Base-by-base conservation (phyloP, 352 stramenopile species). In the Phytophthora litchii region DNA sequence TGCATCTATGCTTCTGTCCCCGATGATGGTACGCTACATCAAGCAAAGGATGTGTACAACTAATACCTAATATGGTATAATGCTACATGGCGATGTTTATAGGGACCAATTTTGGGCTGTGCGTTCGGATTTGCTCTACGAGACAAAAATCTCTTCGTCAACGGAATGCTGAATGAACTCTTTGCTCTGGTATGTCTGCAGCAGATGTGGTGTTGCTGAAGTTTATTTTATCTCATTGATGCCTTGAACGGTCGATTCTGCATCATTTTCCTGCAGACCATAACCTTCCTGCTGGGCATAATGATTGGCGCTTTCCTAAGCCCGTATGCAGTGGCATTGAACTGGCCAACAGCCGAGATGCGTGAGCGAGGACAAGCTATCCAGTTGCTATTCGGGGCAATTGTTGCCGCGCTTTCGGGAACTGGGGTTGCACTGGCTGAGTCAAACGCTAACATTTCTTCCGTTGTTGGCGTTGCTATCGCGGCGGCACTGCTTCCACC, bases 401-500 rank as follows among this genome's bases (percentile, higher is more conserved):
- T 93, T 36, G 83, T 95, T 31, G 86, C 86, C 1, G 83, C 86
- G 9, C 58, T 92, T 9, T 93, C 84, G 0, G 86, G 86, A 29
- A 81, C 83, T 3, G 86, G 83, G 14, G 85, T 92, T 31, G 86
- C 85, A 17, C 59, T 95, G 5, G 84, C 86, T 25, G 86, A 95
- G 59, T 94, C 82, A 9, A 95, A 94, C 50, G 80, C 79, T 52
- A 95, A 95, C 51, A 92, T 95, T 46, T 94, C 85, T 25, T 95
- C 86, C 0, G 86, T 95, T n/a, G 86, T 95, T n/a, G 86, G 86
- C 36, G 91, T 82, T 19, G 86, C 84, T n/a, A 95, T 95, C 42
- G 86, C 86, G 8, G 86, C 86, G 10, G 82, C 86, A 20, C 59
- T 95, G 40, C 72, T 95, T 31, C 86, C 86, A 0, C 86, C 86